phyloP scores from a whole-genome alignment of 176 grass and related monocot genomes.

The Avena atlantica region DNA sequence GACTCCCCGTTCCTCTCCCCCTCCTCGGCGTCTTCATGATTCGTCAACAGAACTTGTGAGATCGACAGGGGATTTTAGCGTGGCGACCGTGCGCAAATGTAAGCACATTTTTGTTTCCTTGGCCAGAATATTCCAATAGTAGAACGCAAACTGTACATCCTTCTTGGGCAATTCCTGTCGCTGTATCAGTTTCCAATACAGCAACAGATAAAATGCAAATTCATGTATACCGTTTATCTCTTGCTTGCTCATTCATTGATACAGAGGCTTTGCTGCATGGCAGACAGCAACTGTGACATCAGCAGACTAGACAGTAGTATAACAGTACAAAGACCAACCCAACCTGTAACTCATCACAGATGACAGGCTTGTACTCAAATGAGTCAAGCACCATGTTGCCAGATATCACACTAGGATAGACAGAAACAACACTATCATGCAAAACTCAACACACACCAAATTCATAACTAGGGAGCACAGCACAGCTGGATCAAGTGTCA shows the following conservation, averaged over 20 bases:
- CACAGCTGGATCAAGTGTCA: slow-evolving; percentile 10
- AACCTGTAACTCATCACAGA: slow-evolving; percentile 54
- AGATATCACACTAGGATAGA: slow-evolving; percentile 17
- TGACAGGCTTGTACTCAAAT: slow-evolving; percentile 59
- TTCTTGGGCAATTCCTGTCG: not conserved
- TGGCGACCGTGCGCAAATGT: not conserved
- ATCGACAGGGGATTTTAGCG: too few relatives aligned
- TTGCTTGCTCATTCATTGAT: too few relatives aligned
- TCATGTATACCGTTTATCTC: too few relatives aligned
- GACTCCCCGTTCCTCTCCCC: too few relatives aligned
- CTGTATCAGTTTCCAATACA: not conserved
- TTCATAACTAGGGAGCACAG: not conserved
- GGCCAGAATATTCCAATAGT: not conserved
- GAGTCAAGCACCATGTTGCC: slow-evolving; percentile 24
- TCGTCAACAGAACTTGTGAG: not conserved
- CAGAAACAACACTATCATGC: not conserved
- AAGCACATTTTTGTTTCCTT: not conserved
- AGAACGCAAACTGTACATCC: not conserved
- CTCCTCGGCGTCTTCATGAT: not conserved
- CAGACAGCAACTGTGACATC: slow-evolving; percentile 50
- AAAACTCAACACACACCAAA: slow-evolving; percentile 2
- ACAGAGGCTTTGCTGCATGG: slow-evolving; percentile 66
- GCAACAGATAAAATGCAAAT: not conserved
- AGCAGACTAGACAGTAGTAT: not conserved
- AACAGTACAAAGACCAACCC: slow-evolving; percentile 47